phyloP scores from a whole-genome alignment of 345 rosid species.

The Populus davidiana region DNA sequence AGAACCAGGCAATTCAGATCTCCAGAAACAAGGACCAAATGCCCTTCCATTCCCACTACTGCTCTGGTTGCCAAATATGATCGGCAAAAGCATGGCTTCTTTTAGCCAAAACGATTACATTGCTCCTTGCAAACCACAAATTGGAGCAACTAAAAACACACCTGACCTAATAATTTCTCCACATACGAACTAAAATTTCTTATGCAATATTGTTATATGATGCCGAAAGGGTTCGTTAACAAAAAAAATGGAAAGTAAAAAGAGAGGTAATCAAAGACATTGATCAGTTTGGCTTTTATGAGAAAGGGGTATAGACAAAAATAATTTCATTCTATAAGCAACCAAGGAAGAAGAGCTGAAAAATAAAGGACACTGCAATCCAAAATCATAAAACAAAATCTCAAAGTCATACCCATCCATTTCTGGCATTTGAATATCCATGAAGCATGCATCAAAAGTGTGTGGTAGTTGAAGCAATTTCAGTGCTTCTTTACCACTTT shows the following conservation, averaged over 20 bases:
- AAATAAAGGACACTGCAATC: background rate
- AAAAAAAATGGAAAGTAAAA: background rate
- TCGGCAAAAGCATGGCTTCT: background rate
- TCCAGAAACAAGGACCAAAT: background rate
- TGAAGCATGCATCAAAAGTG: slow-evolving; percentile 87
- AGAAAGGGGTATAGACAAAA: background rate
- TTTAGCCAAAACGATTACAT: background rate
- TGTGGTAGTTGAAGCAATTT: slow-evolving; percentile 75
- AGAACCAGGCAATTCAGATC: background rate
- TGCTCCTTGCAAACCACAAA: background rate
- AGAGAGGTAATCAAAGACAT: background rate
- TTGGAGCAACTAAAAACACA: background rate
- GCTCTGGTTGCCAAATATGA: background rate
- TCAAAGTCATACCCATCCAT: slow-evolving; percentile 80
- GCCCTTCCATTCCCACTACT: background rate
- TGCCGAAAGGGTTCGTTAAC: background rate
- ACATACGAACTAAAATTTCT: background rate
- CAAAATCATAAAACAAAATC: background rate
- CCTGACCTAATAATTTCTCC: background rate
- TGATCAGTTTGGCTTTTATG: background rate
- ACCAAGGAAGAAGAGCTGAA: background rate
- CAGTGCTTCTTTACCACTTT: slow-evolving; percentile 79
- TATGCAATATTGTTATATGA: background rate
- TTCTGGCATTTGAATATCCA: slow-evolving; percentile 99
- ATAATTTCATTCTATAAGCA: background rate